Conservation (phyloP, 352 stramenopile species). For the Phytophthora parvispora region DNA sequence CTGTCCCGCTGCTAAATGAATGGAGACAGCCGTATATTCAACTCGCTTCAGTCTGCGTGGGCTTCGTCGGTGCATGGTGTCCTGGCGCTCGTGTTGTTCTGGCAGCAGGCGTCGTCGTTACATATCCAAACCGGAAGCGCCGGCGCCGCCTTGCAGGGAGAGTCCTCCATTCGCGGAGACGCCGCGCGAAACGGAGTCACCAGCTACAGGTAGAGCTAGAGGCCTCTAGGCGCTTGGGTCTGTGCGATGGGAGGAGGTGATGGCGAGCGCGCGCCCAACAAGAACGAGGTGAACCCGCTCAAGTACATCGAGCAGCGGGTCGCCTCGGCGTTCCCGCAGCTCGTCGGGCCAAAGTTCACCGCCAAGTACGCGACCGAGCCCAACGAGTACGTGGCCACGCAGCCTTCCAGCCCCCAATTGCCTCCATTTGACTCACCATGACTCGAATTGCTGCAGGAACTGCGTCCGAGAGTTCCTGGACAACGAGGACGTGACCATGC, state of each 20-base stretch:
- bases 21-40: constrained; percentile 15
- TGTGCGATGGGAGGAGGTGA: constrained; percentile 65
- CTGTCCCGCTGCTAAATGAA: constrained; percentile 27
- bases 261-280: constrained; percentile 34
- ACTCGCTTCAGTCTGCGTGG: neutral
- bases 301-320: constrained; percentile 90
- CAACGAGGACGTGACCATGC: constrained; percentile 84
- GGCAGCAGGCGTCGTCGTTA: constrained; percentile 11
- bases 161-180: constrained; percentile 15
- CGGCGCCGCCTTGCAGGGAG: constrained; percentile 9
- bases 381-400: constrained; percentile 66
- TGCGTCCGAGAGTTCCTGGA: constrained; percentile 93
- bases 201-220: neutral
- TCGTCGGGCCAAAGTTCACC: constrained; percentile 79
- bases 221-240: neutral
- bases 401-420: neutral
- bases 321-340: constrained; percentile 65
- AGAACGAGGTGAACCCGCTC: constrained; percentile 80
- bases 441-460: constrained; percentile 41
- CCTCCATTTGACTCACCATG: neutral
- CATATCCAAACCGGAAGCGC: constrained; percentile 32
- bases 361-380: constrained; percentile 86
- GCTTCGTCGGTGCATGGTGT: too few relatives aligned
- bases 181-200: neutral
- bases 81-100: too few relatives aligned